These are phyloP conservation scores for Allium sativum DNA, from an alignment of 106 monocot species.

Conservation along the genomic window DNA sequence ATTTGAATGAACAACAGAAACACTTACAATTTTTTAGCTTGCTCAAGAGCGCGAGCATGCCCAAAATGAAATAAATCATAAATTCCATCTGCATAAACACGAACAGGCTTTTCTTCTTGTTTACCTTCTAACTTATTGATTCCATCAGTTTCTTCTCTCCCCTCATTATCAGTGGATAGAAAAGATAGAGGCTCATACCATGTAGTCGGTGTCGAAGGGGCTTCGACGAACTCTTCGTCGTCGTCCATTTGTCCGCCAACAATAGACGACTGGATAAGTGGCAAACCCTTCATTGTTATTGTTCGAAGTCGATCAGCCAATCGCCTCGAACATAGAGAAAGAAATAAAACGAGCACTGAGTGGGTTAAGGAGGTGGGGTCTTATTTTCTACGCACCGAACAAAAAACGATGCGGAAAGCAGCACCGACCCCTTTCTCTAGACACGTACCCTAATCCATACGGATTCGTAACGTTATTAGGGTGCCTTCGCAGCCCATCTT, in stretches of 20 bases:
- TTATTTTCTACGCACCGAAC: too few relatives aligned
- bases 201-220: constrained; percentile 2
- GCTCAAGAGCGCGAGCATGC: constrained; percentile 21
- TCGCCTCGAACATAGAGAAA: background rate
- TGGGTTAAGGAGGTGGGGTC: background rate
- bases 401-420: too few relatives aligned
- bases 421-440: too few relatives aligned
- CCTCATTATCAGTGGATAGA: background rate
- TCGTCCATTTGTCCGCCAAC: background rate
- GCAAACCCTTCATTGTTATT: background rate
- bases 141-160: background rate
- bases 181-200: constrained; percentile 9
- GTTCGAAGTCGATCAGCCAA: background rate
- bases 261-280: background rate
- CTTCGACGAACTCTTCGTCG: constrained; percentile 3
- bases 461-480: too few relatives aligned
- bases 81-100: constrained; percentile 25
- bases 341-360: background rate
- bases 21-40: constrained; percentile 23
- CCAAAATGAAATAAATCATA: constrained; percentile 28
- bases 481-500: too few relatives aligned
- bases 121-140: background rate
- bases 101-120: constrained; percentile 4
- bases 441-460: too few relatives aligned
- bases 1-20: background rate